Base-by-base conservation (phyloP, 805 yeast genomes). In the Wickerhamiella slavikovae region DNA sequence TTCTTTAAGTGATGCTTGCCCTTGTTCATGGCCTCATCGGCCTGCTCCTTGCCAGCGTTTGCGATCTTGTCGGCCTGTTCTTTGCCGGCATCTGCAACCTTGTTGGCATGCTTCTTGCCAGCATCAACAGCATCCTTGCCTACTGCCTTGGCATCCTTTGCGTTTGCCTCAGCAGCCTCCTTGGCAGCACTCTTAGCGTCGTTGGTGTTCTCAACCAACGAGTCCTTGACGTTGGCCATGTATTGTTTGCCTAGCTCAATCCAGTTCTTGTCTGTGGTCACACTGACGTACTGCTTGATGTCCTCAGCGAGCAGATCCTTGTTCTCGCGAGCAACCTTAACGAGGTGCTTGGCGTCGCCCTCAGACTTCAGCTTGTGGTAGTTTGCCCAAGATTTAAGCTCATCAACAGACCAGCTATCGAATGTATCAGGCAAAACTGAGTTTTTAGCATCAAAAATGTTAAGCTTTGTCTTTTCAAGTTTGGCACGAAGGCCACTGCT, bases 311-410 rank as follows among this genome's bases (percentile, higher is more conserved):
- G 42, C 36, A 43, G 36, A 17, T 51, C 40, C 40, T 44, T 43
- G 46, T 54, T 42, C 30, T 43, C 35, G 28, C 44, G 40, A 4
- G 50, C 58, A 11, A 30, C 25, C 15, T 41, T 48, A 10, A 41
- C 28, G 17, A 43, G 32, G 29, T 39, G 38, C 16, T 40, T 42
- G 10, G 34, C 29, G 23, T 31, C 29, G 15, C 33, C 39, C 25
- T 39, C 38, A 15, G 37, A 37, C 5, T 35, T 32, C 19, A 56
- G 30, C 4, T 49, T 49, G 38, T 60, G 60, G 31, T 45, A 40
- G 29, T 52, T 53, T 9, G 60, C 47, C 66, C 66, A 62, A 24
- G 45, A 49, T 37, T 52, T 43, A 25, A 63, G 38, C 33, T 57
- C 60, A 3, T 56, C 44, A 28, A 52, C 51, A 14, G 58, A 44